Evolutionary conservation across 2,329 filamentous ascomycete genomes (phyloP).

Genomic region (Talaromyces sp.): DNA sequence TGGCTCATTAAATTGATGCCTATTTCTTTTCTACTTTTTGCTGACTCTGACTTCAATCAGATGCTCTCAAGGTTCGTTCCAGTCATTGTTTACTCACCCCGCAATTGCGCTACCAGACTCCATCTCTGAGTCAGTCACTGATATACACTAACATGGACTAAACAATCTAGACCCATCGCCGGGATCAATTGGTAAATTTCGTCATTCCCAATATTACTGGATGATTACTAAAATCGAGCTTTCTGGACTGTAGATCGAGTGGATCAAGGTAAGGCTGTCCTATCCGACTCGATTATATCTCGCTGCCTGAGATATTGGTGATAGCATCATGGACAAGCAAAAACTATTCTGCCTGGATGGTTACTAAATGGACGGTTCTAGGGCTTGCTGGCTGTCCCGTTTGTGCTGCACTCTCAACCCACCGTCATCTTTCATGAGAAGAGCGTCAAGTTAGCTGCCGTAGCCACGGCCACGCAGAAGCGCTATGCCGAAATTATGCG

Average conservation of each 20-base stretch:
- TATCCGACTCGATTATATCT: conserved; percentile 5
- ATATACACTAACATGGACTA: not conserved
- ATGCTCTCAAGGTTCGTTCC: conserved; percentile 60
- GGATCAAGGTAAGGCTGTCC: conserved; percentile 68
- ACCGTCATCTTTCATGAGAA: conserved; percentile 76
- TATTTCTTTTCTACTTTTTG: not conserved
- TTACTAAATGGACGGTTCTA: not conserved
- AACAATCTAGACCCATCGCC: conserved; percentile 71
- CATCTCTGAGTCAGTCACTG: not conserved
- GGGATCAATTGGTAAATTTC: conserved; percentile 73
- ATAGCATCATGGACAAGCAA: not conserved
- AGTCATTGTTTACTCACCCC: not conserved
- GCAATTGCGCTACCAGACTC: not conserved
- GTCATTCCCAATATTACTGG: not conserved
- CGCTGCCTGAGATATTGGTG: conserved; percentile 8
- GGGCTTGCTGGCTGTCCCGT: conserved; percentile 85
- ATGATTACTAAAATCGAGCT: not conserved
- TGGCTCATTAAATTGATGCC: conserved; percentile 12
- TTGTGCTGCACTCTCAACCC: conserved; percentile 93
- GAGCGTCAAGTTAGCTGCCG: conserved; percentile 61
- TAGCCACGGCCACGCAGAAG: conserved; percentile 76
- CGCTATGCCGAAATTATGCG: conserved; percentile 94
- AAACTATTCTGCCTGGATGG: conserved; percentile 5
- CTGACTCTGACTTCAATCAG: conserved; percentile 35
- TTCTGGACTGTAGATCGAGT: conserved; percentile 60